Evolutionary conservation across 1,139 yeast species (phyloP), one percentile per base, ranked within the genome.

Genomic region (Zygosaccharomyces pseudobailii): DNA sequence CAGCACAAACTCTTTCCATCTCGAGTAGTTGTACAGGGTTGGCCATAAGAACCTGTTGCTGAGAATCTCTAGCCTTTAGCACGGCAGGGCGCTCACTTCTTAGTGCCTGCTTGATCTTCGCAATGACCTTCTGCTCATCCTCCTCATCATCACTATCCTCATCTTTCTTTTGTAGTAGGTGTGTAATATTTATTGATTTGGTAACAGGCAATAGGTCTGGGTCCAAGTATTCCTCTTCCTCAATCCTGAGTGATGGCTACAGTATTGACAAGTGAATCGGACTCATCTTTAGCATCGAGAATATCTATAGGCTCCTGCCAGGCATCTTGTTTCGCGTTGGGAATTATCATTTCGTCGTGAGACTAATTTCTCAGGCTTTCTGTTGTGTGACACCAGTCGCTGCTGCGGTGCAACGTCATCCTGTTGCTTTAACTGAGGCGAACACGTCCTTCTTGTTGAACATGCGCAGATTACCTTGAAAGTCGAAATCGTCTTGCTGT

Each of bases 11-110:
- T 40, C 86, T 73, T 63, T 87, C 94, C 48, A 88, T 78, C 55
- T 87, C 95, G n/a, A 84, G 71, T 51, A 88, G 68, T 65, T 89
- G 96, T 6, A 87, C 80, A 0, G 96, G 92, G 1, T 92, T 79
- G 13, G 90, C 84, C 47, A 82, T 71, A 2, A 92, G 86, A 3
- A 82, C 68, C 3, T 64, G 49, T 36, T 62, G 58, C 3, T 56
- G 55, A 32, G 55, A 59, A 20, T 59, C 58, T 20, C 44, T 50
- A n/a, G 55, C 52, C 30, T 37, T 53, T 30, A 54, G 46, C 4
- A 53, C 50, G 8, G 49, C 53, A n/a, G 49, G 53, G 22, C 41
- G 41, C 19, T 38, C 41, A 8, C 41, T 38, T 17, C 41, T 38
- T 10, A 38, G 32, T 4, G 41, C 41, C 13, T 38, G 41, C 21